Evolutionary conservation across 495 filamentous ascomycete genomes (phyloP), one percentile per base, ranked within the genome.

Genomic region (Xylaria venustula): DNA sequence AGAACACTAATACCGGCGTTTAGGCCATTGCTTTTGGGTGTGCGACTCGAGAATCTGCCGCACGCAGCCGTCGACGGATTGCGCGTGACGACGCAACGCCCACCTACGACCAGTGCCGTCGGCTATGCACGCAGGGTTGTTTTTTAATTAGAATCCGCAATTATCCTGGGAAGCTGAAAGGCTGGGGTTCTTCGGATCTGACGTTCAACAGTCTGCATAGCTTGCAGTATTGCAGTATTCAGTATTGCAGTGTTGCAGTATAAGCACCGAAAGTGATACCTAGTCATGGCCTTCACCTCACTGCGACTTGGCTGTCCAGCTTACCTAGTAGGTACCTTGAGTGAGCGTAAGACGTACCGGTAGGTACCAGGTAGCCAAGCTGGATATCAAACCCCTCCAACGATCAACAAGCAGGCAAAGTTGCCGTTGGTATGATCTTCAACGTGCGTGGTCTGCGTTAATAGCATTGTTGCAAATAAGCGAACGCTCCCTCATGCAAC

Each of bases 111-210:
- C 22, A 41, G 20, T 49, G n/a, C 46, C n/a, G 25, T 37, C 36
- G 23, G 7, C 44, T 30, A 49, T 50, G 55, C 55, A 15, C 19
- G 2, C 36, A 44, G 37, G 22, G 37, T 60, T 60, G 36, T 46
- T 60, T 60, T 60, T 60, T 34, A 34, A 60, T 60, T 60, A 52
- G 47, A 41, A 44, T 59, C 56, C 19, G 14, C 37, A 15, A 3
- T 40, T 25, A 45, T 45, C 23, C 12, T 36, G 20, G 37, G 45
- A 45, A 42, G 26, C 37, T 25, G 36, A 51, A 40, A n/a, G 37
- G 47, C 47, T 52, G 48, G 40, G 23, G 22, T 22, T 22, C 11
- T 5, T 34, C 30, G 30, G 30, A 34, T 34, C 23, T 52, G 22
- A 25, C 37, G 48, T 34, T 22, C 32, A 32, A 41, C 17, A 58